These are phyloP conservation scores for Hymenoscyphus infarciens DNA, from an alignment of 2,329 filamentous ascomycete genomes.

Conservation along the genomic window DNA sequence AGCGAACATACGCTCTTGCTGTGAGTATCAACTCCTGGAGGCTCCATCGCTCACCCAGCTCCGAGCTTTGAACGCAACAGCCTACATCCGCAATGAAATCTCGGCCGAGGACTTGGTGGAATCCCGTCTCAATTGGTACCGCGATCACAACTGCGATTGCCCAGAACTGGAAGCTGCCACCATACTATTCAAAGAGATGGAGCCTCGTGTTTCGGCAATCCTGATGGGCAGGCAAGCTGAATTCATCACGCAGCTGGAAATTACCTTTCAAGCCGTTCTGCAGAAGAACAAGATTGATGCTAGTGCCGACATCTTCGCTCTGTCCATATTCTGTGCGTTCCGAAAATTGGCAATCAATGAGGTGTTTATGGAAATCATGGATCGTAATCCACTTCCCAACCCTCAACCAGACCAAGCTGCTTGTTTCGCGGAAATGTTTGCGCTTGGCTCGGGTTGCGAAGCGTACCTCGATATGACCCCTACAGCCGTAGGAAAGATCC, in stretches of 20 bases:
- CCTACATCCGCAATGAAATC: conserved; percentile 39
- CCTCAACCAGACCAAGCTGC: conserved; percentile 60
- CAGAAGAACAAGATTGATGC: conserved; percentile 37
- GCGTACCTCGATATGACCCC: conserved; percentile 57
- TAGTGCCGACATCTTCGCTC: conserved; percentile 51
- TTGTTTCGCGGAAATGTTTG: conserved; percentile 61
- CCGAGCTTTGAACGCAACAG: conserved; percentile 38
- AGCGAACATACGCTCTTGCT: conserved; percentile 7
- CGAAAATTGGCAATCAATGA: conserved; percentile 57
- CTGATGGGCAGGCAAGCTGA: conserved; percentile 20
- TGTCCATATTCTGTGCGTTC: conserved; percentile 55
- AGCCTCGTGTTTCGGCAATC: conserved; percentile 1
- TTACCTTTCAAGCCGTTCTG: conserved; percentile 12
- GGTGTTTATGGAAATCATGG: conserved; percentile 59
- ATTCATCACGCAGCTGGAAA: conserved; percentile 15
- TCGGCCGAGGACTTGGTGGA: conserved; percentile 36
- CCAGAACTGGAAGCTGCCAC: conserved; percentile 36
- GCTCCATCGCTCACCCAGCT: conserved; percentile 39
- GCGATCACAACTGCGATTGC: conserved; percentile 36
- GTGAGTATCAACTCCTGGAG: conserved; percentile 36
- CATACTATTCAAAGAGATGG: conserved; percentile 39
- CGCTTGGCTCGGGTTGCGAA: conserved; percentile 59
- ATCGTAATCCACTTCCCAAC: conserved; percentile 59
- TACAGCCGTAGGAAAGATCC: conserved; percentile 43
- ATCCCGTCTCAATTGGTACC: conserved; percentile 41